phyloP scores from a whole-genome alignment of 306 rosid species.

The Quercus variabilis region DNA sequence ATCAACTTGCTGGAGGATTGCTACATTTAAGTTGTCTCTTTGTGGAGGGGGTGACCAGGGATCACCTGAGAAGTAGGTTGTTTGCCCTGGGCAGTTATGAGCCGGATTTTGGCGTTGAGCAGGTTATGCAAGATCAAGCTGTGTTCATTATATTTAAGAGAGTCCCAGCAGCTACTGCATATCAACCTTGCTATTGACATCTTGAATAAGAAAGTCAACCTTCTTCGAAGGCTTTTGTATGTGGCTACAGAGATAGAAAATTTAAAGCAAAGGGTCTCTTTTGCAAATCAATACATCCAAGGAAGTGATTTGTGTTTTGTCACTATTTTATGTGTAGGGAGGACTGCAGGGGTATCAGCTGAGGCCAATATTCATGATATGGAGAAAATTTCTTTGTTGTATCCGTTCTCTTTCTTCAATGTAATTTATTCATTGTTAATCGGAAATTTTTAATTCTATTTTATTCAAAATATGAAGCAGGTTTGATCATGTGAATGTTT shows the following conservation, averaged over 20 bases:
- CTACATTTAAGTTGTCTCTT: not conserved
- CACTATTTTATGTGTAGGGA: not conserved
- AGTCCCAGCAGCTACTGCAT: not conserved
- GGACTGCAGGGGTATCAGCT: not conserved
- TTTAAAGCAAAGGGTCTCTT: not conserved
- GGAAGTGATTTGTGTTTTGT: not conserved
- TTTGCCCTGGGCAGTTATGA: not conserved
- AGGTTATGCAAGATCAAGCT: not conserved
- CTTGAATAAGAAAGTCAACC: not conserved
- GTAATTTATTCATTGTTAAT: not conserved
- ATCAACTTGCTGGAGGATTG: conserved; percentile 1
- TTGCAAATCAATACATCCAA: not conserved
- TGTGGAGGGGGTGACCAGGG: not conserved
- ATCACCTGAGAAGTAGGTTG: not conserved
- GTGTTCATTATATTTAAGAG: not conserved
- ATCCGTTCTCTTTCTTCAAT: not conserved
- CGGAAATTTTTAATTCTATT: too few relatives aligned
- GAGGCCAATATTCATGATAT: not conserved
- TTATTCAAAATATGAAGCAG: too few relatives aligned
- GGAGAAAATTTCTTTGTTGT: not conserved
- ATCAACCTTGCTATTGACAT: not conserved
- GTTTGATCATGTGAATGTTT: too few relatives aligned
- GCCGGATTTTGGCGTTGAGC: not conserved
- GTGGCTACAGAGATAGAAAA: not conserved
- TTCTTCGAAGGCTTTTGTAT: not conserved